These are phyloP conservation scores for Thinopyrum elongatum DNA, from an alignment of 176 grass and related monocot genomes.

Conservation along the genomic window DNA sequence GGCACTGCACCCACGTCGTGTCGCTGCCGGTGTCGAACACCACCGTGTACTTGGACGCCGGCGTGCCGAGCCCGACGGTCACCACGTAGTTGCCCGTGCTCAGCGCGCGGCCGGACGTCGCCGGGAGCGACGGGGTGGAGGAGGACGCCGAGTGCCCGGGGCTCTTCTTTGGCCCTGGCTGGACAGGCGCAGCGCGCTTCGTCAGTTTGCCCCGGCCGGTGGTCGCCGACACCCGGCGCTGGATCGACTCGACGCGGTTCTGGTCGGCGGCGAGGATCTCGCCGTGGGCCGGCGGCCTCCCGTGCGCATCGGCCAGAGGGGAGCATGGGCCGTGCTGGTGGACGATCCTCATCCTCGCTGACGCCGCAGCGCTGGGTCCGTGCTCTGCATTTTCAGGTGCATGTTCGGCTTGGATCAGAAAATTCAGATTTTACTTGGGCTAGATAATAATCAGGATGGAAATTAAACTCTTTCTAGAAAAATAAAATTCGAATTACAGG, in stretches of 20 bases:
- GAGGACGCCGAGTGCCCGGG: neutral
- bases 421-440: neutral
- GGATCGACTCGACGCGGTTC: constrained; percentile 60
- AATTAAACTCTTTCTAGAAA: neutral
- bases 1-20: constrained; percentile 89
- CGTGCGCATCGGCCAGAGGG: constrained; percentile 24
- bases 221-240: constrained; percentile 24
- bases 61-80: constrained; percentile 66
- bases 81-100: constrained; percentile 69
- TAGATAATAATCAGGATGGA: neutral
- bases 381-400: constrained; percentile 36
- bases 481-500: neutral
- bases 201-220: neutral
- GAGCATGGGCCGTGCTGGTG: constrained; percentile 79
- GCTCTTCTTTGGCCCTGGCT: neutral
- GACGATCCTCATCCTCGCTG: constrained; percentile 40
- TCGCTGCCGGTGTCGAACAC: constrained; percentile 94
- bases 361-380: neutral
- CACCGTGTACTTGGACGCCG: constrained; percentile 38
- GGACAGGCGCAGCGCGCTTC: neutral
- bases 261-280: constrained; percentile 70
- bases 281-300: constrained; percentile 18
- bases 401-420: neutral
- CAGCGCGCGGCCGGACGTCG: constrained; percentile 13
- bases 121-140: constrained; percentile 43